A percentile compares a stretch with the other conserved stretches of the same genome.
phyloP scores from a whole-genome alignment of 106 monocot genomes.

The Iris macrosiphon region DNA sequence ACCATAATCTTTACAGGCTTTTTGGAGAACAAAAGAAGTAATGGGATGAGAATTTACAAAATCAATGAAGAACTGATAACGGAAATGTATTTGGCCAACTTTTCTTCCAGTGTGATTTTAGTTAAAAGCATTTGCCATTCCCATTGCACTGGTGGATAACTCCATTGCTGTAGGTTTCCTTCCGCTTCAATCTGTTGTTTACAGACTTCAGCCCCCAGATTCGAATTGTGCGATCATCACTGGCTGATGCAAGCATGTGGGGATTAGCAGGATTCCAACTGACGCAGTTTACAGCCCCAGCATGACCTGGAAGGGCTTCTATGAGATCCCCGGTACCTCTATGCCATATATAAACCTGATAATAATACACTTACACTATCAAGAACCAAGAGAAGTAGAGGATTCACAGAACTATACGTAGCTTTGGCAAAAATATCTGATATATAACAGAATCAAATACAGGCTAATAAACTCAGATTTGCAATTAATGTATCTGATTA shows the following conservation, averaged over 20 bases:
- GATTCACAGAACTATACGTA: not conserved
- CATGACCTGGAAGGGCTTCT: conserved; percentile 37
- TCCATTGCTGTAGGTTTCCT: conserved; percentile 32
- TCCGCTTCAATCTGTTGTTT: conserved; percentile 16
- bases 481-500: too few relatives aligned
- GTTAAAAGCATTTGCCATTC: conserved; percentile 15
- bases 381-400: not conserved
- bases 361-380: not conserved
- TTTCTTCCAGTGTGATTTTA: not conserved
- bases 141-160: conserved; percentile 32
- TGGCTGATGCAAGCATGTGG: conserved; percentile 68
- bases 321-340: conserved; percentile 38
- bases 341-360: conserved; percentile 70
- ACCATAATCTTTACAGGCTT: too few relatives aligned
- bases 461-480: too few relatives aligned
- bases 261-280: conserved; percentile 57
- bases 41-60: not conserved
- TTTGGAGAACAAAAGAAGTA: not conserved
- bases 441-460: not conserved
- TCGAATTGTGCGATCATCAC: conserved; percentile 52
- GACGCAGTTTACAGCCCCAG: conserved; percentile 56
- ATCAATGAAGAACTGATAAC: conserved; percentile 4
- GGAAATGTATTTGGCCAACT: not conserved
- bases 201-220: conserved; percentile 42
- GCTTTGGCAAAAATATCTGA: not conserved